phyloP scores from a whole-genome alignment of 2,329 filamentous ascomycete species.

The Myotisia sp. region DNA sequence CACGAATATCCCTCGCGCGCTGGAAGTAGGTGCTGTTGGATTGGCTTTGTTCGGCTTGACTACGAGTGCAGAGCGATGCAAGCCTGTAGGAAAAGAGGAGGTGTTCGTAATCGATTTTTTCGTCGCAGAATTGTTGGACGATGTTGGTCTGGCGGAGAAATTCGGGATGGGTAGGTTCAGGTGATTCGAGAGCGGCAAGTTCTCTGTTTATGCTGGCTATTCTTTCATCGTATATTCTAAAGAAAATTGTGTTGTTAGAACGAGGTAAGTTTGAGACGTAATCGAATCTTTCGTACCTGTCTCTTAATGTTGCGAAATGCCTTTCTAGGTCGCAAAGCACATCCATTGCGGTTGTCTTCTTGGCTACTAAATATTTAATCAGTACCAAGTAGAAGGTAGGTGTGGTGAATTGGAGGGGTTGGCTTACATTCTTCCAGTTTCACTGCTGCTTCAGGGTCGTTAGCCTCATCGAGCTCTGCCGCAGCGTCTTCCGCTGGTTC shows the following conservation, averaged over 20 bases:
- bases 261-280: background rate
- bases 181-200: conserved; percentile 44
- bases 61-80: conserved; percentile 57
- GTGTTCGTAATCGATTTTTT: conserved; percentile 63
- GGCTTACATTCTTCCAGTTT: conserved; percentile 38
- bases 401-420: too few species aligned
- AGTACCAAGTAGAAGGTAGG: too few species aligned
- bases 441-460: conserved; percentile 30
- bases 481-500: conserved; percentile 35
- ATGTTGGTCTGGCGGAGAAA: conserved; percentile 81
- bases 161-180: conserved; percentile 65
- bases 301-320: conserved; percentile 74
- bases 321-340: conserved; percentile 69
- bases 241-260: background rate
- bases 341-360: conserved; percentile 66
- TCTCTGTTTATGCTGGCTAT: conserved; percentile 64
- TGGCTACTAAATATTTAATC: conserved; percentile 44
- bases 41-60: conserved; percentile 69
- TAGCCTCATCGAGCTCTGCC: conserved; percentile 32
- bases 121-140: conserved; percentile 65
- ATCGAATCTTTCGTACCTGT: conserved; percentile 39
- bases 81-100: conserved; percentile 60
- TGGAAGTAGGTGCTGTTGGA: conserved; percentile 87
- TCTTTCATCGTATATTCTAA: conserved; percentile 74
- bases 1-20: conserved; percentile 65